phyloP scores from a whole-genome alignment of 768 basidiomycete species.

The Naematelia encephala region DNA sequence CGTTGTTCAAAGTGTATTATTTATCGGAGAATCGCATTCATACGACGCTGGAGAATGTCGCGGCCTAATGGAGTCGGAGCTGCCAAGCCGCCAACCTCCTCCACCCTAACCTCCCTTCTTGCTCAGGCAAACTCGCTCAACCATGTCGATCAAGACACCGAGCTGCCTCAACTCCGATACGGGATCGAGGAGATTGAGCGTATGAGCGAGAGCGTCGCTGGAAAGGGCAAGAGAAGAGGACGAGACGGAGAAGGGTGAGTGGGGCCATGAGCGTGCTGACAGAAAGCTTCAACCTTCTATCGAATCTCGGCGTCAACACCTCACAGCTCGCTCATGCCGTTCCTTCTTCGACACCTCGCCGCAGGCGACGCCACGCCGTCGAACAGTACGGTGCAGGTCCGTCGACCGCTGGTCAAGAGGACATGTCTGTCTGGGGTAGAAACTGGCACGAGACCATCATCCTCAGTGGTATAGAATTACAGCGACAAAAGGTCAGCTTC shows the following conservation, averaged over 20 bases:
- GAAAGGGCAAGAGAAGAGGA: slow-evolving; percentile 35
- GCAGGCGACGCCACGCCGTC: neutral
- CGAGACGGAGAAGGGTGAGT: slow-evolving; percentile 34
- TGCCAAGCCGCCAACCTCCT: slow-evolving; percentile 16
- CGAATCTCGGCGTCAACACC: slow-evolving; percentile 89
- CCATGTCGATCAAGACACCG: slow-evolving; percentile 53
- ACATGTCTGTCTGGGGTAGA: slow-evolving; percentile 39
- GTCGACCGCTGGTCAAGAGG: slow-evolving; percentile 17
- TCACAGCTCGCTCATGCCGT: slow-evolving; percentile 80
- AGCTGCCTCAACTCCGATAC: slow-evolving; percentile 81
- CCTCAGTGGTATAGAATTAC: slow-evolving; percentile 40
- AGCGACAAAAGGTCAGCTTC: slow-evolving; percentile 36
- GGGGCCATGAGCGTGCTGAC: slow-evolving; percentile 2
- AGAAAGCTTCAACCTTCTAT: slow-evolving; percentile 68
- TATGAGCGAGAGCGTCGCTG: slow-evolving; percentile 72
- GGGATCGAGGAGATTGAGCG: slow-evolving; percentile 93
- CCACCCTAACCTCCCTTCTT: slow-evolving; percentile 30
- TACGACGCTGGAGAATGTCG: no score
- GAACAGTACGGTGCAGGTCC: neutral
- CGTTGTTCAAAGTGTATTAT: no score
- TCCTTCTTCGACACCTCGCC: slow-evolving; percentile 2
- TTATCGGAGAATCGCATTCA: no score
- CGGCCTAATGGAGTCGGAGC: no score
- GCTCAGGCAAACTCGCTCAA: slow-evolving; percentile 41
- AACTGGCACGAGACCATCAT: slow-evolving; percentile 47